These are phyloP conservation scores for Bryoerythrophyllum caledonicum DNA, from an alignment of 225 moss, liverwort and hornwort genomes.

Conservation along the genomic window DNA sequence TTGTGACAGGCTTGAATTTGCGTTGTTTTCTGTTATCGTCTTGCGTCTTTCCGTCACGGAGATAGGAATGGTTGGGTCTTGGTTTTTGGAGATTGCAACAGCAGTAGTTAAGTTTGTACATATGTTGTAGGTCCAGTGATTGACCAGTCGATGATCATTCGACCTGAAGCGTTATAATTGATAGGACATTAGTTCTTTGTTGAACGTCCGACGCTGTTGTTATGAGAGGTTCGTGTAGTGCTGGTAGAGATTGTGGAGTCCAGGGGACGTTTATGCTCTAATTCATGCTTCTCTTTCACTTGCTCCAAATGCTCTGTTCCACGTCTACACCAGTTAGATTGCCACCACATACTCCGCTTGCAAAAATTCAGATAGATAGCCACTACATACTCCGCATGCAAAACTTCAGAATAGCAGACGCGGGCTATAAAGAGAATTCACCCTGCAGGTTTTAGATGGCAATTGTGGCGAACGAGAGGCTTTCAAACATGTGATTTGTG, in stretches of 20 bases:
- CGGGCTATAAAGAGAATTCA: neutral
- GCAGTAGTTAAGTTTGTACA: neutral
- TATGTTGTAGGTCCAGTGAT: neutral
- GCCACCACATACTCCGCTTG: neutral
- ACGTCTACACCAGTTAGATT: neutral
- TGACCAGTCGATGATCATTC: neutral
- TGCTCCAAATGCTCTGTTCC: neutral
- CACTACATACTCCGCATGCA: neutral
- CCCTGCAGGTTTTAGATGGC: neutral
- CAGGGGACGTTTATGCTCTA: conserved; percentile 11
- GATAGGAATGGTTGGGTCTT: conserved; percentile 6
- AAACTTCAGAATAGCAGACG: neutral
- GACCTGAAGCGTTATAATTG: neutral
- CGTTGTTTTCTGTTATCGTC: too few species aligned
- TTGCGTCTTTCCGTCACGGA: neutral
- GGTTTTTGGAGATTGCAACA: neutral
- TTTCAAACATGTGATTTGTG: neutral
- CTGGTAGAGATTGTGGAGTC: neutral
- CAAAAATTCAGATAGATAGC: neutral
- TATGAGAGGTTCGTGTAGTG: neutral
- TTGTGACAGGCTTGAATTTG: neutral
- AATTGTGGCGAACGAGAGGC: neutral
- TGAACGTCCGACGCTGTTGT: neutral
- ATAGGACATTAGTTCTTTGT: neutral
- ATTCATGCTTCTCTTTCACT: neutral